These are phyloP conservation scores for Cladophialophora carrionii DNA, from an alignment of 2,329 filamentous ascomycete genomes.

Conservation along the genomic window DNA sequence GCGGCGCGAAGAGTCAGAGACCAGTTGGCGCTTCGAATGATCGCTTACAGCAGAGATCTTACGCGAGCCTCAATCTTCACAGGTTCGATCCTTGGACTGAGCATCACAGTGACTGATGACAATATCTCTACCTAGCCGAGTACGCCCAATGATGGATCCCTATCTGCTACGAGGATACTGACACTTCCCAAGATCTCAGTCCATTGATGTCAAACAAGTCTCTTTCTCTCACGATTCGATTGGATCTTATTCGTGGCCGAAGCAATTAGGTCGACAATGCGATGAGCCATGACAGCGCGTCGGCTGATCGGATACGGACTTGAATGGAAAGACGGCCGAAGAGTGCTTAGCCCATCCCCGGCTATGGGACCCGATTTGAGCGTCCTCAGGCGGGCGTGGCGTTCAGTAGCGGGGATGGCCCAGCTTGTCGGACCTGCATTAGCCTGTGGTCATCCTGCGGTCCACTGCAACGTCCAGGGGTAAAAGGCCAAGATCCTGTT, in stretches of 20 bases:
- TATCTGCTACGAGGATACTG: neutral
- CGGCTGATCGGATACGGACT: neutral
- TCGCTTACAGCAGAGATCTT: neutral
- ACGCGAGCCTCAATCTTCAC: neutral
- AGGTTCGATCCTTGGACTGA: neutral
- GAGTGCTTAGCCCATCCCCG: conserved; percentile 10
- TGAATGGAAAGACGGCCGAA: conserved; percentile 11
- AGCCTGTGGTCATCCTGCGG: conserved; percentile 12
- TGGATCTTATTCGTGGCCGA: neutral
- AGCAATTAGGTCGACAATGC: neutral
- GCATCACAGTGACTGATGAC: neutral
- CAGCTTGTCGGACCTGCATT: conserved; percentile 31
- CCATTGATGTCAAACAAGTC: conserved; percentile 4
- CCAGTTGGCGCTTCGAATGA: neutral
- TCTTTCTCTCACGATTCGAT: neutral
- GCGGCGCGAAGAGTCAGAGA: neutral
- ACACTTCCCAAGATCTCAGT: neutral
- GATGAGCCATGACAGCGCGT: neutral
- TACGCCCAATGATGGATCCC: neutral
- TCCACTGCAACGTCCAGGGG: conserved; percentile 15
- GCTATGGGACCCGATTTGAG: conserved; percentile 14
- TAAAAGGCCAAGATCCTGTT: neutral
- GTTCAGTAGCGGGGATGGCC: conserved; percentile 23
- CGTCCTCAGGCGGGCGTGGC: conserved; percentile 11
- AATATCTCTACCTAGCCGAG: neutral